These are phyloP conservation scores for Trichoderma breve DNA, from an alignment of 2,329 filamentous ascomycete genomes.

Conservation along the genomic window DNA sequence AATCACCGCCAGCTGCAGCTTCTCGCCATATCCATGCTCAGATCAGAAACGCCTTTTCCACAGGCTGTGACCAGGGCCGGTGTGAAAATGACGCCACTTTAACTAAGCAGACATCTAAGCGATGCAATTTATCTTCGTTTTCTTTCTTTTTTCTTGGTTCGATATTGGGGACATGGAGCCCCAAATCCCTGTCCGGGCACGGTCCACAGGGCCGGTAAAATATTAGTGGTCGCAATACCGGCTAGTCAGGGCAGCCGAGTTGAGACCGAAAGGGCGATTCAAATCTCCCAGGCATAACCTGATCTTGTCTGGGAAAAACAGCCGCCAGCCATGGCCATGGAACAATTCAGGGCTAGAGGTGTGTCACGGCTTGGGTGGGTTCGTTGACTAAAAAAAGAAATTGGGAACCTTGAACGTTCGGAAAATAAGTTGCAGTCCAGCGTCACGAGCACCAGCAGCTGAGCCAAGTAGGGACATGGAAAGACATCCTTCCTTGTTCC, in stretches of 20 bases:
- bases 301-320: conserved; percentile 8
- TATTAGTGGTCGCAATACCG: conserved; percentile 8
- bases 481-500: not conserved
- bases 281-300: conserved; percentile 8
- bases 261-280: conserved; percentile 14
- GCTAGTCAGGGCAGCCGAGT: conserved; percentile 18
- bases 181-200: conserved; percentile 10
- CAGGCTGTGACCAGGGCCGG: not conserved
- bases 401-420: not conserved
- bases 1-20: not conserved
- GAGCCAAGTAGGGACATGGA: not conserved
- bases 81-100: conserved; percentile 13
- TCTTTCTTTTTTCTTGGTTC: not conserved
- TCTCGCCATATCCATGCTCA: conserved; percentile 12
- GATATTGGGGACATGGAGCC: conserved; percentile 2
- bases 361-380: conserved; percentile 9
- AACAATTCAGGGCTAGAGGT: not conserved
- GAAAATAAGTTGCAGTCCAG: conserved; percentile 5
- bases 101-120: conserved; percentile 17
- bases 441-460: conserved; percentile 1
- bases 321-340: not conserved
- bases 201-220: conserved; percentile 13
- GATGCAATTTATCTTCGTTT: conserved; percentile 17
- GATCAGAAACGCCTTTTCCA: conserved; percentile 16
- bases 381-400: conserved; percentile 13